A percentile compares a stretch with the other conserved stretches of the same genome.
These are phyloP conservation scores for Arachis monticola DNA, from an alignment of 331 rosid genomes.

Conservation along the genomic window DNA sequence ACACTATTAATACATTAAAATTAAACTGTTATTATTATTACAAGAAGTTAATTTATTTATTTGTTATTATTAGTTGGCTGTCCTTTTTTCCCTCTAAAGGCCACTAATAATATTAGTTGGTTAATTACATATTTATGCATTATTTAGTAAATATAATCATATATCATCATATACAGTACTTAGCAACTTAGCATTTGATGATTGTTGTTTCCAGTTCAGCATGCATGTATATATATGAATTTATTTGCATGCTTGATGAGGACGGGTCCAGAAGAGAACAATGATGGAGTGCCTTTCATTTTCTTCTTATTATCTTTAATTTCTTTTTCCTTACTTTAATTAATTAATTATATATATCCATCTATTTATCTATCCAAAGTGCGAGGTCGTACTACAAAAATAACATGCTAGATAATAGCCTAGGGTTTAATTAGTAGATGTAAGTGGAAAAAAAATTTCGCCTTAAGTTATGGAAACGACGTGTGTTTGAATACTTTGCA, in stretches of 20 bases:
- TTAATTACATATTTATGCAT: constrained; percentile 24
- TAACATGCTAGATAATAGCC: too few relatives aligned
- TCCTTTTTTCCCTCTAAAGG: constrained; percentile 21
- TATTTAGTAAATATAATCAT: background rate
- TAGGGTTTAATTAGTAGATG: too few relatives aligned
- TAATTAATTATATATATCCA: too few relatives aligned
- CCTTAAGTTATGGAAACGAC: constrained; percentile 20
- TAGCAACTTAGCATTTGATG: too few relatives aligned
- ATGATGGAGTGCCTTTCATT: constrained; percentile 13
- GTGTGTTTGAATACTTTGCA: constrained; percentile 8
- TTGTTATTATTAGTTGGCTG: constrained; percentile 14
- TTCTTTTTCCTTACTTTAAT: constrained; percentile 7
- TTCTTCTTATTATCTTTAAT: background rate
- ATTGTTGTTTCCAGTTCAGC: constrained; percentile 60
- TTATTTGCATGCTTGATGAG: constrained; percentile 28
- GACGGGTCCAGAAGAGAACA: constrained; percentile 16
- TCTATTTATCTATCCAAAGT: too few relatives aligned
- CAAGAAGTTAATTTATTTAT: constrained; percentile 12
- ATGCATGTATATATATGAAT: constrained; percentile 22
- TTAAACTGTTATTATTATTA: background rate
- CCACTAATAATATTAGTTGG: background rate
- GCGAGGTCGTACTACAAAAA: too few relatives aligned
- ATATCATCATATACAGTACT: background rate
- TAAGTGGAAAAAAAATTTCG: background rate
- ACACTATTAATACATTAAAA: too few relatives aligned